Evolutionary conservation across 2,329 filamentous ascomycete species (phyloP), one percentile per base, ranked within the genome.

Genomic region (Fonsecaea nubica): DNA sequence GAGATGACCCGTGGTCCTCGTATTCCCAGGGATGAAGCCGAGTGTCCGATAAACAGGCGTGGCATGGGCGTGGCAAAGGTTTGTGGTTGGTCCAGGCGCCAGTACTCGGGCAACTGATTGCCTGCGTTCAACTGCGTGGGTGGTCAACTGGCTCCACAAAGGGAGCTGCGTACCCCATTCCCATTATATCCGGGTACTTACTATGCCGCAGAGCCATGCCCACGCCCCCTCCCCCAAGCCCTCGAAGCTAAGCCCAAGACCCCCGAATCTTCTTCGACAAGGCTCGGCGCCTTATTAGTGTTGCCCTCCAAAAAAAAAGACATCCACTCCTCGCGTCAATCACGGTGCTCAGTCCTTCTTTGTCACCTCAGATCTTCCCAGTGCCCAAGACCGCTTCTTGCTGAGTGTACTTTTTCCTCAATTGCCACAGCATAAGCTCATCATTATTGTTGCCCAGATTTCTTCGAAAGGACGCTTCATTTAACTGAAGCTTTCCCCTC

Each of bases 381-480:
- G 12, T 13, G 25, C 45, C 45, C 45, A 25, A 50, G 45, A 50
- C 45, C 21, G 18, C 50, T n/a, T 30, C 25, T 55, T 55, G 52
- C 52, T 55, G 52, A 55, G 52, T 55, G 52, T 55, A 30, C 52
- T 55, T 55, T 33, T 55, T 25, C 6, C 21, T 50, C 45, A 25
- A 21, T 50, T 50, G 18, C 18, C 21, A 50, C 45, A 25, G 21
- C 45, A 50, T 18, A 4, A 25, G 10, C 45, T 50, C 38, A 50
- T 25, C 25, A 25, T 53, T 18, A 30, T 33, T 10, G 9, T 53
- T 33, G 50, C 50, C 38, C 38, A 42, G 25, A 15, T 2, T 15
- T 42, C 10, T 12, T 36, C 35, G 10, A 12, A 42, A 13, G 38
- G 15, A 42, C 13, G 10, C 10, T 15, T 13, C n/a, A 13, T 15